A percentile compares a stretch with the other conserved stretches of the same genome.
Conservation (phyloP, 23 red algal genomes). For the Gracilaria domingensis region DNA sequence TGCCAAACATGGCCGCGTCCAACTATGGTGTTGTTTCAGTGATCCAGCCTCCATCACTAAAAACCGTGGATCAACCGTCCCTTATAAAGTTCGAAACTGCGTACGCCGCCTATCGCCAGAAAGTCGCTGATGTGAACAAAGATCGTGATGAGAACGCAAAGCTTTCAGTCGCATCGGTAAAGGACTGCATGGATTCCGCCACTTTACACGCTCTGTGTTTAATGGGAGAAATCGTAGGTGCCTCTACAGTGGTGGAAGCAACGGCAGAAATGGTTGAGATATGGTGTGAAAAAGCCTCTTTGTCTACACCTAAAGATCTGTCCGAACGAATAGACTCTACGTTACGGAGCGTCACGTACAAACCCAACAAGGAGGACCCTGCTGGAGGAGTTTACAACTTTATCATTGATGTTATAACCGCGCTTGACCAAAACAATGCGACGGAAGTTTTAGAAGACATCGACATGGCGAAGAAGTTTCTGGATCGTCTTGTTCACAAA, state of each 20-base stretch:
- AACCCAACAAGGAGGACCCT: not conserved
- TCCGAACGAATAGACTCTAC: not conserved
- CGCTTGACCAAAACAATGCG: not conserved
- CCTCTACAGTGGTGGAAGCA: constrained; percentile 1
- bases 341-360: not conserved
- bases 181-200: not conserved
- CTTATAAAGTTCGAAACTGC: constrained; percentile 33
- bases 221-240: constrained; percentile 5
- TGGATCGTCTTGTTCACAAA: constrained; percentile 19
- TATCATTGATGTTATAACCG: not conserved
- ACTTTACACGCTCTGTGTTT: constrained; percentile 25
- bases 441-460: not conserved
- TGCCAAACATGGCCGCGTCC: not conserved
- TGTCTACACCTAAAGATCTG: not conserved
- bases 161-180: not conserved
- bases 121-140: too few species aligned
- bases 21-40: constrained; percentile 16
- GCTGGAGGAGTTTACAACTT: too few species aligned
- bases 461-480: not conserved
- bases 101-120: not conserved
- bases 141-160: not conserved
- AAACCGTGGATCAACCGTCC: not conserved
- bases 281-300: constrained; percentile 2
- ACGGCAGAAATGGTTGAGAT: not conserved
- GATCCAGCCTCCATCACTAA: not conserved